Evolutionary conservation across 148 eudicot genomes (phyloP), one percentile per base, ranked within the genome.

Genomic region (Vaccinium darrowii): DNA sequence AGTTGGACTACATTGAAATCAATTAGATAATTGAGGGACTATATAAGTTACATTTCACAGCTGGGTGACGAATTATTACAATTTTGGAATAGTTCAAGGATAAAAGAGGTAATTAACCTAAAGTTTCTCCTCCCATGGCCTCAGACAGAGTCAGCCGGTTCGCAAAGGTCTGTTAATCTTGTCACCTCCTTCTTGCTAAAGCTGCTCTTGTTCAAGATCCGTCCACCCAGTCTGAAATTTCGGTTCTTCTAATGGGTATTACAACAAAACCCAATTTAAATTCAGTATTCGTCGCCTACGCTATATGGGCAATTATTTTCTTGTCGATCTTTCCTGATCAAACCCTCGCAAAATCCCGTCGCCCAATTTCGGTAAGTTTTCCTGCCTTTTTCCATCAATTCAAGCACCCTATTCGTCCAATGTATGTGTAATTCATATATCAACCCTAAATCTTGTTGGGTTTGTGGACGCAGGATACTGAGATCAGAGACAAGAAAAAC

Each of bases 401-500:
- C 76, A 33, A 69, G 49, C 16, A 65, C 83, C 67, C 43, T 4
- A 49, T 53, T 30, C 27, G 30, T 27, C 53, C 39, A 30, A 4
- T 67, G 15, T 10, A 30, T 65, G 14, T 23, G 23, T 10, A 10
- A 39, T 51, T 7, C 23, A 8, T 79, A 5, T 36, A 3, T 60
- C 7, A 58, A 58, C 51, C 52, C 10, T 80, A 9, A 54, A 33
- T 84, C 54, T 77, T 56, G 50, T 27, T n/a, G 30, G 79, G 85
- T 78, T 53, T 16, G 52, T 13, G 51, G 69, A 19, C 47, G 15
- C 86, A 95, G 98, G 98, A 95, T 33, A 75, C 71, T 69, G 98
- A 95, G 83, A 90, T 93, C 87, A 86, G 90, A 84, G 88, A 84
- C 87, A 94, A 85, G 91, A 95, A 95, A 86, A 91, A 90, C 84